Conservation (phyloP, 192 early-diverging fungal species). For the Podila epigama region DNA sequence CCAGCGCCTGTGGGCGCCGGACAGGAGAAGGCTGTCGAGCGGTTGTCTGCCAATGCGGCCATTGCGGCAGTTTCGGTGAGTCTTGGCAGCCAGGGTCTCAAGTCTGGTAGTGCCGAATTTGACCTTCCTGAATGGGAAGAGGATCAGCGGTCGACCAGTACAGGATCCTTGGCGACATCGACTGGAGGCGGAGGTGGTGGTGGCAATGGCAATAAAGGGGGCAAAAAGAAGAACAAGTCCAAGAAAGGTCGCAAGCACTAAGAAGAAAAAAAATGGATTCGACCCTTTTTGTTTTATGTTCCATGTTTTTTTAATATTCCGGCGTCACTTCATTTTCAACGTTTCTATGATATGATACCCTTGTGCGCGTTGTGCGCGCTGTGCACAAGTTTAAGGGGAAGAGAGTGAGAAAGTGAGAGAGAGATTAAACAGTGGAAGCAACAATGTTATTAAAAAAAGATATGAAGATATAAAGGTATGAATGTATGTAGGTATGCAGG, state of each 20-base stretch:
- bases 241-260: constrained; percentile 25
- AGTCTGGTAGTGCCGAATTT: not conserved
- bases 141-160: constrained; percentile 2
- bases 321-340: no score
- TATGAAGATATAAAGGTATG: no score
- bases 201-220: constrained; percentile 3
- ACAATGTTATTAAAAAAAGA: no score
- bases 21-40: not conserved
- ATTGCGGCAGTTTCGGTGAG: constrained; percentile 1
- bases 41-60: not conserved
- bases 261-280: no score
- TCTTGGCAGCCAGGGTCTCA: not conserved
- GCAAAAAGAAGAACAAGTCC: constrained; percentile 26
- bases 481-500: no score
- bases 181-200: not conserved
- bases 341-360: no score
- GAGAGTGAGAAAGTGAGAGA: no score
- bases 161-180: not conserved
- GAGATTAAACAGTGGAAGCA: no score
- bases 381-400: no score
- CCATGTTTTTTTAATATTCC: no score
- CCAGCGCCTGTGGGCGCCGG: not conserved
- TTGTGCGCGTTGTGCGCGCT: no score
- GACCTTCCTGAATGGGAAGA: constrained; percentile 12
- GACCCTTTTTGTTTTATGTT: no score